Conservation (phyloP, 768 basidiomycete species). For the Boletellus ananas region DNA sequence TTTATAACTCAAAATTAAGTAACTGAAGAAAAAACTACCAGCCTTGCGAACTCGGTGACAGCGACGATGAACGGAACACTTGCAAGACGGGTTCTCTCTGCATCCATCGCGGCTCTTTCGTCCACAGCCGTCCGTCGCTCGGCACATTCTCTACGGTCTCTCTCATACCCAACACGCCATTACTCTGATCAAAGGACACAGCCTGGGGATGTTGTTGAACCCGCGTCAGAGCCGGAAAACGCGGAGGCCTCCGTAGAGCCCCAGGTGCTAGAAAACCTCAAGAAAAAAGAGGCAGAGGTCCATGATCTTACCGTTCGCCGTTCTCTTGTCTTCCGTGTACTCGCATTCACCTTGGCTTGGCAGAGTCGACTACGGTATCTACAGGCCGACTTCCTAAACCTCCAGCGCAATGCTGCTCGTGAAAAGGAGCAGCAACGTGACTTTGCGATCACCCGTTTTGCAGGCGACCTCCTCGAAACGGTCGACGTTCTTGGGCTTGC, state of each 20-base stretch:
- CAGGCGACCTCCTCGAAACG: slow-evolving; percentile 82
- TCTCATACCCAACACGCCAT: slow-evolving; percentile 35
- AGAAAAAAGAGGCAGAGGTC: slow-evolving; percentile 78
- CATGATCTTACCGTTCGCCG: slow-evolving; percentile 74
- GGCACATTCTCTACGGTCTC: slow-evolving; percentile 22
- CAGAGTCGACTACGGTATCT: slow-evolving; percentile 88
- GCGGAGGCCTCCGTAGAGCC: slow-evolving; percentile 33
- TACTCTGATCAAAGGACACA: slow-evolving; percentile 57
- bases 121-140: slow-evolving; percentile 44
- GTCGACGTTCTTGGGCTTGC: slow-evolving; percentile 88
- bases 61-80: slow-evolving; percentile 48
- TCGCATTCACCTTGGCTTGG: slow-evolving; percentile 2
- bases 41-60: background rate
- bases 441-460: slow-evolving; percentile 91
- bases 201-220: slow-evolving; percentile 11
- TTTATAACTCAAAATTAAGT: background rate
- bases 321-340: background rate
- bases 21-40: background rate
- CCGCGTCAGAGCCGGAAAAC: slow-evolving; percentile 15
- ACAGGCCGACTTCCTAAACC: slow-evolving; percentile 93
- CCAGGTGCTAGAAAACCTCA: slow-evolving; percentile 51
- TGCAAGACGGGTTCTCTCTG: slow-evolving; percentile 51
- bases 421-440: slow-evolving; percentile 92
- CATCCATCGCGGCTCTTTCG: slow-evolving; percentile 57
- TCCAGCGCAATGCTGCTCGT: slow-evolving; percentile 85